phyloP scores from a whole-genome alignment of 1,139 yeast genomes.

The Taphrina communis region DNA sequence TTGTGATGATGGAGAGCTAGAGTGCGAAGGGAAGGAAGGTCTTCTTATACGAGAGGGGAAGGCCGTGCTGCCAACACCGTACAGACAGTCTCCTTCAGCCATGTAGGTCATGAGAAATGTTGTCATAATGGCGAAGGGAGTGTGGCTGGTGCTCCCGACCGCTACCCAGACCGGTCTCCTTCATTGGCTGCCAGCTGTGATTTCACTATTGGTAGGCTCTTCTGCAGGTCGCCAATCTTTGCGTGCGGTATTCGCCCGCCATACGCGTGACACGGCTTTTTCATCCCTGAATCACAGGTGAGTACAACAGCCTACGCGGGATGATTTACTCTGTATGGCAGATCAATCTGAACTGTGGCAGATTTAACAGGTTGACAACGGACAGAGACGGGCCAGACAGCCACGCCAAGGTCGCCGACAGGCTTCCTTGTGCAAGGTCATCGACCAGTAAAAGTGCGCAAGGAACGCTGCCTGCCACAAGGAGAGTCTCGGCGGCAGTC shows the following conservation, averaged over 20 bases:
- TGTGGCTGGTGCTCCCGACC: slow-evolving; percentile 30
- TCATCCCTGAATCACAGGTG: too few relatives aligned
- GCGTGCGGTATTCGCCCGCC: too few relatives aligned
- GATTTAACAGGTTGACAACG: background rate
- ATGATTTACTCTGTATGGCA: background rate
- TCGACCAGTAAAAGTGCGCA: background rate
- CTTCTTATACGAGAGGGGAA: slow-evolving; percentile 27
- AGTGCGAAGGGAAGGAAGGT: slow-evolving; percentile 4
- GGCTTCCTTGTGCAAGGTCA: too few relatives aligned
- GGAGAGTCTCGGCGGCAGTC: background rate
- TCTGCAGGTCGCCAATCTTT: too few relatives aligned
- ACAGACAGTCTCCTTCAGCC: slow-evolving; percentile 16
- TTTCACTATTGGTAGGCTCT: too few relatives aligned
- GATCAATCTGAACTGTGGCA: background rate
- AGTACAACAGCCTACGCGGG: background rate
- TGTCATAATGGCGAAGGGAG: slow-evolving; percentile 19
- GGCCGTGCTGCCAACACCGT: slow-evolving; percentile 11
- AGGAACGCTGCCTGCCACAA: too few relatives aligned
- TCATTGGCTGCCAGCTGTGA: background rate
- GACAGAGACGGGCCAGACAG: background rate
- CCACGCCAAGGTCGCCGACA: background rate
- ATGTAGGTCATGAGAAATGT: slow-evolving; percentile 32
- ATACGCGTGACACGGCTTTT: too few relatives aligned
- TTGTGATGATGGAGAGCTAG: background rate
- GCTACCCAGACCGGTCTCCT: background rate